Conservation (phyloP, 129 eudicot genomes). For the Cynara cardunculus region DNA sequence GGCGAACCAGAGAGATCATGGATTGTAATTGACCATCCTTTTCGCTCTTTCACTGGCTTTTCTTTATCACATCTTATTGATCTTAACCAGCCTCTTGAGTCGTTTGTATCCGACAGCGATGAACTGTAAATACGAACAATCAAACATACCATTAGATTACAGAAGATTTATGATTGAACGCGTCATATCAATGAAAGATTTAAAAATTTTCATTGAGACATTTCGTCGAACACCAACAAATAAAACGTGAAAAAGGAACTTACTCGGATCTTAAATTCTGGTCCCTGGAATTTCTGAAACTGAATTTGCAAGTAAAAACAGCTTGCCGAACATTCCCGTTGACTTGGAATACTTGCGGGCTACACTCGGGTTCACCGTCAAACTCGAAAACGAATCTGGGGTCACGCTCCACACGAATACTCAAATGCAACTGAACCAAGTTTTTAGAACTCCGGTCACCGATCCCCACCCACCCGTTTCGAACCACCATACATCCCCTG, state of each 20-base stretch:
- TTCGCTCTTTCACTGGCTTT: constrained; percentile 57
- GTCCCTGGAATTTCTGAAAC: constrained; percentile 56
- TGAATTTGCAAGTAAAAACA: constrained; percentile 88
- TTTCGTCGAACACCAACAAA: constrained; percentile 16
- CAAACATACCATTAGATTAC: not conserved
- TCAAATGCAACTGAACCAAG: constrained; percentile 40
- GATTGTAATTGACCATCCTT: constrained; percentile 94
- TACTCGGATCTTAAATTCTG: constrained; percentile 70
- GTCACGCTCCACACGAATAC: constrained; percentile 69
- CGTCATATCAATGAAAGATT: not conserved
- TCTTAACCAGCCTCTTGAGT: constrained; percentile 55
- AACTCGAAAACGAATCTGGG: constrained; percentile 91
- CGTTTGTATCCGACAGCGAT: constrained; percentile 52
- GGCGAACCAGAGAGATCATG: constrained; percentile 97
- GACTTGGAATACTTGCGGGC: constrained; percentile 92
- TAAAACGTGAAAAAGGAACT: not conserved
- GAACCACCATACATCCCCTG: constrained; percentile 33
- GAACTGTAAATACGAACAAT: constrained; percentile 43
- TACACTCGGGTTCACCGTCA: constrained; percentile 92
- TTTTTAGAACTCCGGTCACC: constrained; percentile 28
- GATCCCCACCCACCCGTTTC: constrained; percentile 67
- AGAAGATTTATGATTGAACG: too few relatives aligned
- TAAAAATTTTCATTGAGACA: not conserved
- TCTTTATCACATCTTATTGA: constrained; percentile 38
- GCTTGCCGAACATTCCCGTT: constrained; percentile 90